Evolutionary conservation across 2,329 filamentous ascomycete species (phyloP).

Genomic region (Penicillium sp.): DNA sequence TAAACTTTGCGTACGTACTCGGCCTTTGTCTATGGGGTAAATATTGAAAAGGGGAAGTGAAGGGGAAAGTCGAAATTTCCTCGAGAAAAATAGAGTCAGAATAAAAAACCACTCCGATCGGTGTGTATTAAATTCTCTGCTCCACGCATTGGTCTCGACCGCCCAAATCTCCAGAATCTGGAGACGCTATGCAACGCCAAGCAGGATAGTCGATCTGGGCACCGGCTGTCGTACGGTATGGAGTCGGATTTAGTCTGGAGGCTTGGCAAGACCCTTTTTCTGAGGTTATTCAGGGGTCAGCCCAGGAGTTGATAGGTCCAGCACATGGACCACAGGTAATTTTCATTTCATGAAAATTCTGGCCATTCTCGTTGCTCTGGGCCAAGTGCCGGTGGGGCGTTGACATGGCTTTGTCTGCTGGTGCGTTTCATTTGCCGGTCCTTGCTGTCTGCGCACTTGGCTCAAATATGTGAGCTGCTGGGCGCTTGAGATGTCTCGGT

Average conservation of each 20-base stretch:
- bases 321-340: neutral
- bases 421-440: neutral
- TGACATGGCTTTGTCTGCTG: neutral
- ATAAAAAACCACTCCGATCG: neutral
- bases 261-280: constrained; percentile 16
- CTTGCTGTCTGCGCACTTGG: neutral
- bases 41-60: neutral
- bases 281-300: constrained; percentile 20
- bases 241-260: constrained; percentile 4
- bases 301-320: neutral
- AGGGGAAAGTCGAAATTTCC: neutral
- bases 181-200: constrained; percentile 12
- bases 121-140: neutral
- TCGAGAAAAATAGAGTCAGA: neutral
- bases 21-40: neutral
- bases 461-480: neutral
- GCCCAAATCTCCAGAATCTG: neutral
- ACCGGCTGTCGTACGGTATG: neutral
- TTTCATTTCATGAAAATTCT: neutral
- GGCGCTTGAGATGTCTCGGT: neutral
- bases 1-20: neutral
- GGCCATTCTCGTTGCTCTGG: neutral
- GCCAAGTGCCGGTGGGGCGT: neutral
- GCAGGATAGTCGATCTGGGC: constrained; percentile 18
- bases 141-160: constrained; percentile 15